Evolutionary conservation across 331 rosid genomes (phyloP).

Genomic region (Phaseolus coccineus): DNA sequence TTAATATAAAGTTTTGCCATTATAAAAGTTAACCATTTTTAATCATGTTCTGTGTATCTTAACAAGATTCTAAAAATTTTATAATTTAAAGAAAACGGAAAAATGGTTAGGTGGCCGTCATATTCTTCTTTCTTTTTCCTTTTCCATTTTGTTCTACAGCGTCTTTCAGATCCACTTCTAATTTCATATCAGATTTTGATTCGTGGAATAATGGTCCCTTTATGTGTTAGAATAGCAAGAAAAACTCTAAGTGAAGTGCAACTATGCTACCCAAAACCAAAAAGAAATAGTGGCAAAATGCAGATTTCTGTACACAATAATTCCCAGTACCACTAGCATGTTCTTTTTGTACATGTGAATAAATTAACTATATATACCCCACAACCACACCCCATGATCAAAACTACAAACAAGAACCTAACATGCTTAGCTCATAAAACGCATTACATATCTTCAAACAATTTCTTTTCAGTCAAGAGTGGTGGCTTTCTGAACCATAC

Average conservation of each 20-base stretch:
- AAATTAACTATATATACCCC: slow-evolving; percentile 33
- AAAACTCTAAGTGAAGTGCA: neutral
- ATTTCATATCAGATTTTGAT: slow-evolving; percentile 13
- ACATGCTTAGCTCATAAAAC: neutral
- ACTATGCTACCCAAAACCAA: neutral
- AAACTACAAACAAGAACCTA: neutral
- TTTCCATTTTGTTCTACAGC: neutral
- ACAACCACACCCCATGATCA: slow-evolving; percentile 17
- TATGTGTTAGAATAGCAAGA: neutral
- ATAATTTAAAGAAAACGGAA: neutral
- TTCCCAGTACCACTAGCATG: slow-evolving; percentile 25
- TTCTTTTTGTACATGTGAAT: slow-evolving; percentile 32
- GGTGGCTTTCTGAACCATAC: slow-evolving; percentile 11
- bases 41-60: too few species aligned
- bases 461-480: slow-evolving; percentile 15
- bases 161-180: neutral
- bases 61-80: too few species aligned
- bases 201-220: neutral
- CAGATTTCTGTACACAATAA: neutral
- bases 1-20: neutral
- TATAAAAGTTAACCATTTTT: too few species aligned
- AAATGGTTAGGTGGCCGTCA: neutral
- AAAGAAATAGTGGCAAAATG: neutral
- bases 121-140: neutral
- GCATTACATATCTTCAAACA: neutral